These are phyloP conservation scores for Colletotrichum eleusines DNA, from an alignment of 2,329 filamentous ascomycete genomes.

Conservation along the genomic window DNA sequence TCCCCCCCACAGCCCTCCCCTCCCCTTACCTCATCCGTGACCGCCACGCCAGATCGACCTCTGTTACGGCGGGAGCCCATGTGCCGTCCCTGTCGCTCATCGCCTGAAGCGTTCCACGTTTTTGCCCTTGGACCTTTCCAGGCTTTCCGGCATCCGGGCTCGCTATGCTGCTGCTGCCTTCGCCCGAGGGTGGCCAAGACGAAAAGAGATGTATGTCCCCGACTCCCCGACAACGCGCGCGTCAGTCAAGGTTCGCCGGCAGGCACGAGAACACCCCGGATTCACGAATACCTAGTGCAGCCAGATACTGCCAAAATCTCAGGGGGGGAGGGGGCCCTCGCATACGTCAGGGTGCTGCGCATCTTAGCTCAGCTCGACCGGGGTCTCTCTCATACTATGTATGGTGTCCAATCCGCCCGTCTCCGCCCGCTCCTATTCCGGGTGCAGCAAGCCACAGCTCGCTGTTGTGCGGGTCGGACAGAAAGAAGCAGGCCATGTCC, in stretches of 20 bases:
- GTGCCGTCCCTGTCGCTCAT: constrained; percentile 41
- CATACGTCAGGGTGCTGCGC: constrained; percentile 34
- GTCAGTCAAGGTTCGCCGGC: constrained; percentile 8
- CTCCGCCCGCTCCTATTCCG: not conserved
- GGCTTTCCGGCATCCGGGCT: not conserved
- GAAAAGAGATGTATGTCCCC: too few relatives aligned
- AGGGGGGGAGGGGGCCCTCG: constrained; percentile 32
- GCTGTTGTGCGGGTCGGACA: constrained; percentile 29
- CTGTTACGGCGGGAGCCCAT: constrained; percentile 28
- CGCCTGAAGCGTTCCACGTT: constrained; percentile 24
- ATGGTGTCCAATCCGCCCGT: constrained; percentile 24
- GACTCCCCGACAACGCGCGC: constrained; percentile 33
- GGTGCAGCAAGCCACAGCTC: constrained; percentile 35
- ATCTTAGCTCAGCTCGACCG: constrained; percentile 37
- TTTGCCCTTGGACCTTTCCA: constrained; percentile 14
- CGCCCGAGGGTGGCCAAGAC: not conserved
- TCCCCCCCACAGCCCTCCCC: not conserved
- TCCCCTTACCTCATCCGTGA: constrained; percentile 35
- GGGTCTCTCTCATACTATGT: constrained; percentile 24
- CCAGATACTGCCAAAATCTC: constrained; percentile 8
- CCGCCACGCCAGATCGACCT: constrained; percentile 29
- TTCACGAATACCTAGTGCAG: not conserved
- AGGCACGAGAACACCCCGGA: not conserved
- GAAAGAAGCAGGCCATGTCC: constrained; percentile 21
- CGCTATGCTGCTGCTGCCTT: not conserved